These are phyloP conservation scores for Farysia itapuensis DNA, from an alignment of 1,284 basidiomycete genomes.

Conservation along the genomic window DNA sequence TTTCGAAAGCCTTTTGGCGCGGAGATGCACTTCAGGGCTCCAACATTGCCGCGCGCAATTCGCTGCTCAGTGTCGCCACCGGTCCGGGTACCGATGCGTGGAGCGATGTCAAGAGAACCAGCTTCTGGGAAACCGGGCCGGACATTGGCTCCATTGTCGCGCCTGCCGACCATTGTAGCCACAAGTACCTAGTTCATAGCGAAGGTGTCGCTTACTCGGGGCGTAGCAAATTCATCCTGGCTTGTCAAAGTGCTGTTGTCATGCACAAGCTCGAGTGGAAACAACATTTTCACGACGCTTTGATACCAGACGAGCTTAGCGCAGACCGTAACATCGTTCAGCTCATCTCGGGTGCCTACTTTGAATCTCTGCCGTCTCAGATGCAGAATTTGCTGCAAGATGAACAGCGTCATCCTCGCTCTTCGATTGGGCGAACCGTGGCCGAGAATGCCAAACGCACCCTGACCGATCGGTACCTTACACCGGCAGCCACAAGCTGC, in stretches of 20 bases:
- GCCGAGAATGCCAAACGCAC: conserved; percentile 21
- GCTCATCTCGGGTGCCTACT: conserved; percentile 4
- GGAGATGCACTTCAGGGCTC: conserved; percentile 13
- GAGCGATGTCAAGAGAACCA: conserved; percentile 40
- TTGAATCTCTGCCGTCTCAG: conserved; percentile 9
- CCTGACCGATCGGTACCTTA: conserved; percentile 34
- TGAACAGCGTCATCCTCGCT: neutral
- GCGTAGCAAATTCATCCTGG: conserved; percentile 33
- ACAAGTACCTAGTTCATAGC: conserved; percentile 42
- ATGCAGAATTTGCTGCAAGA: conserved; percentile 6
- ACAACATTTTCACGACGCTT: conserved; percentile 47
- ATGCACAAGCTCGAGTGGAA: conserved; percentile 38
- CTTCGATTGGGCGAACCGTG: conserved; percentile 5
- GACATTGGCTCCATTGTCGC: conserved; percentile 20
- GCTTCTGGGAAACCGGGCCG: conserved; percentile 25
- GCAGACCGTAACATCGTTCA: conserved; percentile 16
- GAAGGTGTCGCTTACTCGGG: conserved; percentile 49
- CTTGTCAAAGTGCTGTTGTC: conserved; percentile 29
- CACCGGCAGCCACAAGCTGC: conserved; percentile 32
- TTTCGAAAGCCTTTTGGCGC: conserved; percentile 22
- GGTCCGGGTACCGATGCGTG: conserved; percentile 11
- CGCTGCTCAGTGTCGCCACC: conserved; percentile 13
- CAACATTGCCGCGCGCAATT: conserved; percentile 12
- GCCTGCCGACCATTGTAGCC: conserved; percentile 22
- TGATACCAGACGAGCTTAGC: conserved; percentile 5